A percentile compares a stretch with the other conserved stretches of the same genome.
These are phyloP conservation scores for Ustilago lituana DNA, from an alignment of 1,284 basidiomycete species.

Conservation along the genomic window DNA sequence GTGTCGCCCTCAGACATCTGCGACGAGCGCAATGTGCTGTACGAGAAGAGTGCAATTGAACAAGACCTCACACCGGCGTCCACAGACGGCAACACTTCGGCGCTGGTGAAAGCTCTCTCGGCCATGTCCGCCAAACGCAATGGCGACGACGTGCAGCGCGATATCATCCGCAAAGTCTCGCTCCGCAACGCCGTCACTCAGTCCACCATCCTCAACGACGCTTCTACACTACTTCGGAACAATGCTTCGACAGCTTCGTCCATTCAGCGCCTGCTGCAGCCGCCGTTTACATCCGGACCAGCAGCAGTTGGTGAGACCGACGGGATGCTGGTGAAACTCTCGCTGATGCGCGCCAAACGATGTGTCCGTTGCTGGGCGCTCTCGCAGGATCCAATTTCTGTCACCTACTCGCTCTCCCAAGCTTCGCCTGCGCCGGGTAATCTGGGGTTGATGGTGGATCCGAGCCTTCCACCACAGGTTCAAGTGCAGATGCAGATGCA, in stretches of 20 bases:
- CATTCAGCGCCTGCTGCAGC: background rate
- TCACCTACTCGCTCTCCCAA: slow-evolving; percentile 5
- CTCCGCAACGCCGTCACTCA: slow-evolving; percentile 32
- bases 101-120: slow-evolving; percentile 12
- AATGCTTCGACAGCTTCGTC: slow-evolving; percentile 1
- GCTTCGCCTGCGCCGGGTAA: background rate
- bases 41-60: slow-evolving; percentile 13
- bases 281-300: background rate
- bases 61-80: background rate
- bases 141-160: slow-evolving; percentile 5
- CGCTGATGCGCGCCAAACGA: slow-evolving; percentile 29
- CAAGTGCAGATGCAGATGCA: slow-evolving; percentile 36
- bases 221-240: slow-evolving; percentile 4
- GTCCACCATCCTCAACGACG: slow-evolving; percentile 19
- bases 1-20: slow-evolving; percentile 28
- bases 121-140: slow-evolving; percentile 33
- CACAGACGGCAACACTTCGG: background rate
- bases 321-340: background rate
- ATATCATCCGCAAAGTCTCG: slow-evolving; percentile 35
- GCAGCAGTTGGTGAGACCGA: no score
- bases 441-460: slow-evolving; percentile 14
- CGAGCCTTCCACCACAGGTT: slow-evolving; percentile 21
- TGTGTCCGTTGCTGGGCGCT: slow-evolving; percentile 34
- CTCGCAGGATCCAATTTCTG: slow-evolving; percentile 30
- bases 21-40: slow-evolving; percentile 39